Conservation (phyloP, 495 filamentous ascomycete species). For the Geoglossum glabrum region DNA sequence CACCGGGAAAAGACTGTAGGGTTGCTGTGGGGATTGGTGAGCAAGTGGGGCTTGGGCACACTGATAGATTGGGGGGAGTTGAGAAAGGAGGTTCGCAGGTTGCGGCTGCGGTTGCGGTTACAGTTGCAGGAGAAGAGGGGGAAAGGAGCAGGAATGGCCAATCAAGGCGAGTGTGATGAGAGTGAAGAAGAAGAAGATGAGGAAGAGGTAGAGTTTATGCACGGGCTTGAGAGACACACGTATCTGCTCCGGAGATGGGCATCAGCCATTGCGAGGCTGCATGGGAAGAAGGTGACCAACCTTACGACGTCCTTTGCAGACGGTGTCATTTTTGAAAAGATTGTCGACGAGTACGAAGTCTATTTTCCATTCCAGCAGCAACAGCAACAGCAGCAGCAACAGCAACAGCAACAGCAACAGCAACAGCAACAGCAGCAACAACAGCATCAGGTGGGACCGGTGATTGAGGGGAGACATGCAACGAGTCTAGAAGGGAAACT, state of each 20-base stretch:
- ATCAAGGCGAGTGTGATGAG: constrained; percentile 8
- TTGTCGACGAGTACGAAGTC: constrained; percentile 37
- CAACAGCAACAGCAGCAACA: no score
- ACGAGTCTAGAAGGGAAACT: constrained; percentile 13
- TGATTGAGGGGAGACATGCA: neutral
- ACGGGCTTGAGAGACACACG: constrained; percentile 18
- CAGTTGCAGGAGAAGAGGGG: constrained; percentile 11
- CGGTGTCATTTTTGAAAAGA: constrained; percentile 32
- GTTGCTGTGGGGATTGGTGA: constrained; percentile 40
- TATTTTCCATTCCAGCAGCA: constrained; percentile 13
- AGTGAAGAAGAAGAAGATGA: constrained; percentile 8
- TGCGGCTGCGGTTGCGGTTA: constrained; percentile 15
- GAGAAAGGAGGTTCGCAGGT: constrained; percentile 27
- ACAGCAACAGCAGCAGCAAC: no score
- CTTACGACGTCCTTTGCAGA: constrained; percentile 41
- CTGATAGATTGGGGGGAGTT: constrained; percentile 36
- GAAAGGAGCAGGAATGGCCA: constrained; percentile 12
- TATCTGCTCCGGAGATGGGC: constrained; percentile 36
- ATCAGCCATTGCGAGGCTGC: constrained; percentile 23
- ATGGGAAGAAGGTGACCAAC: constrained; percentile 29
- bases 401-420: no score
- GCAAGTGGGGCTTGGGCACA: constrained; percentile 30
- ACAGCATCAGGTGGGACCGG: neutral
- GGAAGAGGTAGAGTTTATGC: constrained; percentile 7
- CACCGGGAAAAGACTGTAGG: constrained; percentile 46